Evolutionary conservation across 495 filamentous ascomycete species (phyloP).

Genomic region (Hypoxylon perforatum): DNA sequence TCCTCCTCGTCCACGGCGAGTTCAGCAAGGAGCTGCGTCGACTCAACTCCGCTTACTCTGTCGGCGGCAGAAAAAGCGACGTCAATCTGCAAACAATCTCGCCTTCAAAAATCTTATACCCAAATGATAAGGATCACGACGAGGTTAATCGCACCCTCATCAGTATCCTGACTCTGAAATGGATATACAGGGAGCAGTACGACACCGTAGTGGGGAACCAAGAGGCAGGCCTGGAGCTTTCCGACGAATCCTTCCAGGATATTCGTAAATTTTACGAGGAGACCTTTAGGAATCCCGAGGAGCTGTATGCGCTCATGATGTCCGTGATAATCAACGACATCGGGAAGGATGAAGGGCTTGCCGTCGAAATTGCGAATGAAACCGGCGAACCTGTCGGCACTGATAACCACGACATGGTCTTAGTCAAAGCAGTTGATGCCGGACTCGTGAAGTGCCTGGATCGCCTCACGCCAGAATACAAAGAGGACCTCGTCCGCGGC

Average conservation of each 20-base stretch:
- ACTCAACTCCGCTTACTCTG: conserved; percentile 34
- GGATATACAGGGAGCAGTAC: conserved; percentile 48
- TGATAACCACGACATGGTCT: conserved; percentile 51
- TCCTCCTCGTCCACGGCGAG: conserved; percentile 19
- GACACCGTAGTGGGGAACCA: conserved; percentile 42
- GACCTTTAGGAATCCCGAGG: conserved; percentile 19
- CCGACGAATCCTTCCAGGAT: conserved; percentile 36
- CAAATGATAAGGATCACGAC: conserved; percentile 35
- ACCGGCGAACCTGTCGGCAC: conserved; percentile 40
- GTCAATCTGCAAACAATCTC: conserved; percentile 22
- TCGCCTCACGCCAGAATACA: conserved; percentile 36
- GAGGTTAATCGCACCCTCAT: conserved; percentile 54
- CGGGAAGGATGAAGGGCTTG: conserved; percentile 50
- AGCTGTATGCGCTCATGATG: conserved; percentile 49
- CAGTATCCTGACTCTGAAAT: conserved; percentile 48
- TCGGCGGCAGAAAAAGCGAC: conserved; percentile 20
- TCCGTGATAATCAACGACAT: conserved; percentile 55
- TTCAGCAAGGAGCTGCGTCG: conserved; percentile 35
- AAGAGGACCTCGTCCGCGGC: conserved; percentile 50
- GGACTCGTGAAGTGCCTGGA: conserved; percentile 45
- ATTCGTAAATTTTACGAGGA: conserved; percentile 22
- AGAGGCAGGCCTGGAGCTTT: conserved; percentile 28
- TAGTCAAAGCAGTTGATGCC: conserved; percentile 47
- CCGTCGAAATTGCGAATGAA: conserved; percentile 39
- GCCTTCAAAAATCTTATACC: conserved; percentile 44